Base-by-base conservation (phyloP, 176 grass and related monocot species). In the Aegilops sharonensis region DNA sequence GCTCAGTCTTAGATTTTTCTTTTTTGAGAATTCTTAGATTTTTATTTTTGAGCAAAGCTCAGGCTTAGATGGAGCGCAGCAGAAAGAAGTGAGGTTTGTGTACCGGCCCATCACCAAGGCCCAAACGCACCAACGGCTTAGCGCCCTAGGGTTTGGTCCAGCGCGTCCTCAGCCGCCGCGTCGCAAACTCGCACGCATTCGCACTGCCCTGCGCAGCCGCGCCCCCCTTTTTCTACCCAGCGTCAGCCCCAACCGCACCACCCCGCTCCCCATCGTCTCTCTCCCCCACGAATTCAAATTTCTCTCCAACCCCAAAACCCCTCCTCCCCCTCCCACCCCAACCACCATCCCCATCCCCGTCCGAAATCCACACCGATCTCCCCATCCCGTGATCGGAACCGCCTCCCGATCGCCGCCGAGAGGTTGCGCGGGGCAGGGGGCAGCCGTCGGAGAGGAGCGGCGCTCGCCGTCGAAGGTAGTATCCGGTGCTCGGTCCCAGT, bases 221-320 rank as follows among this genome's bases (percentile, higher is more conserved):
- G 78, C 37, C 12, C 1, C 78, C 3, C 78, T 23, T 74, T 47
- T 74, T 75, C 72, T 75, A 74, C 71, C 2, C n/a, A 29, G 6
- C 71, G 40, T 47, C 71, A 47, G 23, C n/a, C n/a, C 6, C 18
- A 21, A 59, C 56, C 56, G 56, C 13, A n/a, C 39, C 70, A 39
- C 23, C 27, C 78, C 59, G n/a, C 36, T 64, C 57, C 61, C 9
- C 78, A 50, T 7, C 72, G 6, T 6, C 15, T 43, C 60, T 64
- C 60, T 43, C 39, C 45, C 75, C 12, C 78, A 18, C 3, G 32
- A 83, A 59, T 71, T 71, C 81, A 83, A 83, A 83, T 83, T 57
- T 24, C 48, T 72, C 67, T 54, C 9, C 67, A 59, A 11, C 42
- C 62, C 31, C 30, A 82, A 82, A 68, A 30, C 72, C 43, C 29